phyloP scores from a whole-genome alignment of 371 early-diverging fungal species.

The Syncephalastrum sp. region DNA sequence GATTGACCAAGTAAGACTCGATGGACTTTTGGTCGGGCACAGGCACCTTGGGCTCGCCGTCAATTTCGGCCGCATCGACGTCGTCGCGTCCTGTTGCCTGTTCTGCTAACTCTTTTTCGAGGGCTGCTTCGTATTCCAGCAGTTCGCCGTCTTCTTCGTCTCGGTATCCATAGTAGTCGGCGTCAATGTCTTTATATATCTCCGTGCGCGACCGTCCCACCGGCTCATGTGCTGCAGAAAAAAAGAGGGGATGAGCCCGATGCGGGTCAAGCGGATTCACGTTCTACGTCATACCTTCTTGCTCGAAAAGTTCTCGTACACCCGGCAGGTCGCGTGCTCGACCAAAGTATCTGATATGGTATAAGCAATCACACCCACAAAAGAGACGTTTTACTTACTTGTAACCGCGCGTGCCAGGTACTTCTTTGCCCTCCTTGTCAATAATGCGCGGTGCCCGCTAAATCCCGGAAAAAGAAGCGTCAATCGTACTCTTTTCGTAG shows the following conservation, averaged over 20 bases:
- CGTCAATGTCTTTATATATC: conserved; percentile 80
- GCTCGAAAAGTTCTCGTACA: conserved; percentile 89
- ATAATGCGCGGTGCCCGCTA: conserved; percentile 75
- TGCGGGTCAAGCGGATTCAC: background rate
- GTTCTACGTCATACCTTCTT: conserved; percentile 42
- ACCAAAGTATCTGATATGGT: conserved; percentile 81
- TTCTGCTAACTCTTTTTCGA: conserved; percentile 46
- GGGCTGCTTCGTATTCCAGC: conserved; percentile 74
- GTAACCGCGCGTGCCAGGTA: conserved; percentile 91
- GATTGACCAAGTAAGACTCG: conserved; percentile 71
- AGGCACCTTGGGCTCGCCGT: conserved; percentile 13
- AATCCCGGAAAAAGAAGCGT: background rate
- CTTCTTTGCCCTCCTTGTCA: conserved; percentile 87
- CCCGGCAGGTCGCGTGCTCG: conserved; percentile 95
- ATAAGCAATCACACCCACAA: background rate
- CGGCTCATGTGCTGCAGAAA: conserved; percentile 24
- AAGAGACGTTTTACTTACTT: conserved; percentile 50
- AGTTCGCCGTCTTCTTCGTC: conserved; percentile 90
- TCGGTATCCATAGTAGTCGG: conserved; percentile 94
- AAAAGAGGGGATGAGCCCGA: too few relatives aligned
- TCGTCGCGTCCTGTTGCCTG: conserved; percentile 26
- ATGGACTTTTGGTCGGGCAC: conserved; percentile 74
- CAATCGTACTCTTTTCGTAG: background rate
- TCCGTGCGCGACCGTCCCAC: conserved; percentile 65
- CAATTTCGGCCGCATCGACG: conserved; percentile 36